Evolutionary conservation across 2,329 filamentous ascomycete species (phyloP).

Genomic region (Cladosporium colombiae): DNA sequence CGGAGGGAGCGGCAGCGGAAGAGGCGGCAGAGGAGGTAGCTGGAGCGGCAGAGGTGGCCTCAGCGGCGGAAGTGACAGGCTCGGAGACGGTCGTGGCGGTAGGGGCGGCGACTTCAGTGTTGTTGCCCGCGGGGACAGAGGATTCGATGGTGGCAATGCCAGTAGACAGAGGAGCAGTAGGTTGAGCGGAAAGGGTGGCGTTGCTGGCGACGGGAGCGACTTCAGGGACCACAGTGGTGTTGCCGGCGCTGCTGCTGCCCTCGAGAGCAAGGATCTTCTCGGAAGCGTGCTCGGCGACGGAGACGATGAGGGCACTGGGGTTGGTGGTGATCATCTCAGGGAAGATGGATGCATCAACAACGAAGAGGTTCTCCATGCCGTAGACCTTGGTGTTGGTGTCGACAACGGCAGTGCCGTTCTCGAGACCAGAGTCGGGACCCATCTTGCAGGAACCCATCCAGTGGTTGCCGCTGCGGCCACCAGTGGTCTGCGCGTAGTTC

Average conservation of each 20-base stretch:
- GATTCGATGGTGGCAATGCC: constrained; percentile 3
- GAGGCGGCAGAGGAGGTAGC: constrained; percentile 18
- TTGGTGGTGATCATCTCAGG: constrained; percentile 70
- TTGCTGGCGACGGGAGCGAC: neutral
- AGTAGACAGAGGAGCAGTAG: neutral
- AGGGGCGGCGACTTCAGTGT: constrained; percentile 6
- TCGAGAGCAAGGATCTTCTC: constrained; percentile 51
- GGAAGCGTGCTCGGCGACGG: constrained; percentile 63
- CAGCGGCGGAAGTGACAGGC: neutral
- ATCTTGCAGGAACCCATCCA: constrained; percentile 47
- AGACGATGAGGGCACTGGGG: constrained; percentile 65
- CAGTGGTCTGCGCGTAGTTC: constrained; percentile 44
- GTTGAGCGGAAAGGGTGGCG: neutral
- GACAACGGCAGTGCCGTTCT: constrained; percentile 47
- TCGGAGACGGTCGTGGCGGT: neutral
- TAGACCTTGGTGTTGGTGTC: constrained; percentile 54
- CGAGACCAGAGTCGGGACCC: constrained; percentile 47
- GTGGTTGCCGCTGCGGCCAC: constrained; percentile 47
- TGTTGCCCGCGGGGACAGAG: constrained; percentile 17
- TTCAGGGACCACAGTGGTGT: neutral
- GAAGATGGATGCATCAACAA: constrained; percentile 69
- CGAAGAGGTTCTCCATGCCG: constrained; percentile 67
- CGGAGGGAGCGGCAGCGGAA: constrained; percentile 20
- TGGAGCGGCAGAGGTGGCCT: constrained; percentile 1
- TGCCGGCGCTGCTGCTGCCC: neutral